phyloP scores from a whole-genome alignment of 2,329 filamentous ascomycete species.

The Tetracladium maxilliforme region DNA sequence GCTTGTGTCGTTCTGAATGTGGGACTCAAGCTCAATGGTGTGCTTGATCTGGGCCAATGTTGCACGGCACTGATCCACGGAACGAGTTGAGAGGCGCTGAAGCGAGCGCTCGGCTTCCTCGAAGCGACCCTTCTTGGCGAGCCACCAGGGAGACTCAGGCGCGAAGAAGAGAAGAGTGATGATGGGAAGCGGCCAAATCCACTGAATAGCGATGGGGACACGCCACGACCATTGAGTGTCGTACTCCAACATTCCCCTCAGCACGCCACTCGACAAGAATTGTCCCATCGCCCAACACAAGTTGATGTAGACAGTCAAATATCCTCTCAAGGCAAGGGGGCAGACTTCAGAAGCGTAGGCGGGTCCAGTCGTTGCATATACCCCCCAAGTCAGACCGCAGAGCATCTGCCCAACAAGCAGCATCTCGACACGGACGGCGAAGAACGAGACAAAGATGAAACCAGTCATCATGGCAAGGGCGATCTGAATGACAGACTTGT shows the following conservation, averaged over 20 bases:
- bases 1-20: slow-evolving; percentile 19
- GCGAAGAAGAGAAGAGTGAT: slow-evolving; percentile 24
- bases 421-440: slow-evolving; percentile 25
- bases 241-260: slow-evolving; percentile 24
- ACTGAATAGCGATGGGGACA: slow-evolving; percentile 28
- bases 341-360: slow-evolving; percentile 29
- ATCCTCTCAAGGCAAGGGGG: slow-evolving; percentile 34
- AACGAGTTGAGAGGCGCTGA: slow-evolving; percentile 23
- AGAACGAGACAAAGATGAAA: slow-evolving; percentile 31
- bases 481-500: neutral
- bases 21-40: slow-evolving; percentile 34
- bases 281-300: slow-evolving; percentile 35
- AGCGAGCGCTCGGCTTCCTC: slow-evolving; percentile 25
- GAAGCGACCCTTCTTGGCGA: slow-evolving; percentile 22
- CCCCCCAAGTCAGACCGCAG: slow-evolving; percentile 30
- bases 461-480: slow-evolving; percentile 3
- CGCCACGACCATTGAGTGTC: slow-evolving; percentile 28
- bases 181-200: slow-evolving; percentile 28
- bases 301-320: slow-evolving; percentile 33
- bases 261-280: slow-evolving; percentile 29
- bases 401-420: slow-evolving; percentile 29
- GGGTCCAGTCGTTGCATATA: slow-evolving; percentile 25
- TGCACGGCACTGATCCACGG: slow-evolving; percentile 22
- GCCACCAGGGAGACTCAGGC: slow-evolving; percentile 29
- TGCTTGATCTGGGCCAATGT: slow-evolving; percentile 34